Base-by-base conservation (phyloP, 495 filamentous ascomycete genomes). In the Amphirosellinia nigrospora region DNA sequence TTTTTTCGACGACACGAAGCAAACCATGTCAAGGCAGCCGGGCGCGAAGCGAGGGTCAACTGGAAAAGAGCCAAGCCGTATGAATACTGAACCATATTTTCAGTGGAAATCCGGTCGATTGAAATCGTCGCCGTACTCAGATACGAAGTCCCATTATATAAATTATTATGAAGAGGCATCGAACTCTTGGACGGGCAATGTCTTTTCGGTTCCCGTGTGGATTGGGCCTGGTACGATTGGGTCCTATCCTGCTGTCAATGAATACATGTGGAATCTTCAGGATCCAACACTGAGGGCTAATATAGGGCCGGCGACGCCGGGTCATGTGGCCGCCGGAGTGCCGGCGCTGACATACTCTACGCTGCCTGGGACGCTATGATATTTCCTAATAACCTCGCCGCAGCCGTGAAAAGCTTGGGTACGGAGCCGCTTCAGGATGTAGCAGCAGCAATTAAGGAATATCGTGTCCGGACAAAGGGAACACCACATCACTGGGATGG, bases 281-380 rank as follows among this genome's bases (percentile, higher is more conserved):
- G 34, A 79, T n/a, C 36, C 70, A 0, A 43, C 53, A 4, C 60
- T 84, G 4, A 72, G 73, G n/a, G 30, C 66, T 36, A 58, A 74
- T 38, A 58, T 78, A 16, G 74, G 73, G 9, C 82, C 82, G 4
- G 82, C 79, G 9, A 77, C 77, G 13, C 82, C 82, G 3, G 74
- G 69, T 56, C 82, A 85, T 41, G 73, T 82, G 13, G 74, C 71
- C 0, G 79, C 82, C 0, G 83, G 83, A 9, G 81, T 81, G 55
- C 83, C 83, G 23, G 43, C 72, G 9, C 67, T 79, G 1, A 61
- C 65, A 15, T 77, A 71, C 41, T 80, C 65, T 60, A 74, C 30
- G 78, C 70, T 0, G 82, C 82, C 13, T 85, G 83, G 83, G 74
- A 79, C 28, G 74, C 78, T 8, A 81, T 83, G 48, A 41, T 80